These are phyloP conservation scores for Peribolospora kevripleyi DNA, from an alignment of 768 basidiomycete species.

Conservation along the genomic window DNA sequence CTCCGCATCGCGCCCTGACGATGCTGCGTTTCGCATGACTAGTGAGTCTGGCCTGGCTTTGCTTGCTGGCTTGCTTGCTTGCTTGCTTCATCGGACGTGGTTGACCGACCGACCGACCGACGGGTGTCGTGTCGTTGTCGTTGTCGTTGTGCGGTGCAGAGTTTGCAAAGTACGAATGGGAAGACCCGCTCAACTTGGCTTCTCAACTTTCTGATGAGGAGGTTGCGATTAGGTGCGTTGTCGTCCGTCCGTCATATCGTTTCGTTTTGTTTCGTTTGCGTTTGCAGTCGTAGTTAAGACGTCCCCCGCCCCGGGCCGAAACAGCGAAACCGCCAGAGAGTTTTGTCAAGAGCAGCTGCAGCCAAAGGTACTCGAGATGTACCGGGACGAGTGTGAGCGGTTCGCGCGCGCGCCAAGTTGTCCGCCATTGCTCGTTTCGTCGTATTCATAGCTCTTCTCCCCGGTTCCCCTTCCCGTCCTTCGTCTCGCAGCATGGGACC, in stretches of 20 bases:
- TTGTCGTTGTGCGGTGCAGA: slow-evolving; percentile 4
- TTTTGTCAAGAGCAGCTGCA: slow-evolving; percentile 44
- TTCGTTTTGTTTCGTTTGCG: neutral
- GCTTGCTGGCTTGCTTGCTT: too few species aligned
- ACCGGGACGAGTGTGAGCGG: slow-evolving; percentile 55
- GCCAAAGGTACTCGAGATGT: slow-evolving; percentile 71
- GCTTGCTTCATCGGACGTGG: too few species aligned
- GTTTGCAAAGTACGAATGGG: slow-evolving; percentile 21
- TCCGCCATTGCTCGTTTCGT: neutral
- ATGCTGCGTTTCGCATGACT: too few species aligned
- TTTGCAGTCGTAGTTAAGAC: slow-evolving; percentile 20
- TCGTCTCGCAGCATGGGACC: neutral
- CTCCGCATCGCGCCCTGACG: too few species aligned
- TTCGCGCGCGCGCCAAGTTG: neutral
- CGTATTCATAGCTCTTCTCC: neutral
- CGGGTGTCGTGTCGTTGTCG: too few species aligned
- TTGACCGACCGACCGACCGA: too few species aligned
- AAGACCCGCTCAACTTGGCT: slow-evolving; percentile 54
- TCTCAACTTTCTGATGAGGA: slow-evolving; percentile 65
- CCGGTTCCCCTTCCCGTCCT: too few species aligned
- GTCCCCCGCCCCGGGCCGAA: neutral
- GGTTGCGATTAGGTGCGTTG: slow-evolving; percentile 46
- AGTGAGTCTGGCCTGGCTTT: too few species aligned
- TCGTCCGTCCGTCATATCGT: neutral
- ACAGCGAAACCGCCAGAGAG: slow-evolving; percentile 11